Percentiles rank a stretch among this genome's conserved stretches.
phyloP scores from a whole-genome alignment of 768 basidiomycete species.

The Russula virescens region DNA sequence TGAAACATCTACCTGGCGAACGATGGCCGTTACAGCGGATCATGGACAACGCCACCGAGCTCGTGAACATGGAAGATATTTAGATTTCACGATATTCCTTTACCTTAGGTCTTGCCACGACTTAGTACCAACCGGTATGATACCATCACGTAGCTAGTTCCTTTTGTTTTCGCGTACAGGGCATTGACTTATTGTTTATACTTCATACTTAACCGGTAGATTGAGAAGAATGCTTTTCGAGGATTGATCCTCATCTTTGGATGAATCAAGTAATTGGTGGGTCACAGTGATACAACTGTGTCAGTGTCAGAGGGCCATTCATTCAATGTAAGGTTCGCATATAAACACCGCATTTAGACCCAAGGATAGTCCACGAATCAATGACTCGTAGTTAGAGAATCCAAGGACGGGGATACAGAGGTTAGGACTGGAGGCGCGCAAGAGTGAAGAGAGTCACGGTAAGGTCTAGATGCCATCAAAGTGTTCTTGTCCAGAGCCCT shows the following conservation, averaged over 20 bases:
- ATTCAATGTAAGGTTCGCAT: neutral
- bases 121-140: neutral
- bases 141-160: slow-evolving; percentile 1
- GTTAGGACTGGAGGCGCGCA: neutral
- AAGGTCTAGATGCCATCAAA: too few species aligned
- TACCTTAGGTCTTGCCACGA: neutral
- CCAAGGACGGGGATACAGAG: neutral
- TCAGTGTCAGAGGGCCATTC: too few species aligned
- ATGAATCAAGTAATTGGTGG: neutral
- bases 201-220: slow-evolving; percentile 2
- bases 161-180: neutral
- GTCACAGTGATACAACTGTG: neutral
- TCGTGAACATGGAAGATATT: slow-evolving; percentile 45
- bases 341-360: neutral
- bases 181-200: slow-evolving; percentile 1
- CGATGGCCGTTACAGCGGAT: slow-evolving; percentile 80
- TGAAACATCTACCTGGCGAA: slow-evolving; percentile 72
- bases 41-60: slow-evolving; percentile 62
- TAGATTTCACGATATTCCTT: neutral
- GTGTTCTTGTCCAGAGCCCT: too few species aligned
- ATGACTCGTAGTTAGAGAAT: too few species aligned
- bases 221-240: neutral
- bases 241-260: too few species aligned
- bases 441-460: neutral
- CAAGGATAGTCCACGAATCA: neutral